These are phyloP conservation scores for Fusarium longipes DNA, from an alignment of 2,329 filamentous ascomycete genomes.

Conservation along the genomic window DNA sequence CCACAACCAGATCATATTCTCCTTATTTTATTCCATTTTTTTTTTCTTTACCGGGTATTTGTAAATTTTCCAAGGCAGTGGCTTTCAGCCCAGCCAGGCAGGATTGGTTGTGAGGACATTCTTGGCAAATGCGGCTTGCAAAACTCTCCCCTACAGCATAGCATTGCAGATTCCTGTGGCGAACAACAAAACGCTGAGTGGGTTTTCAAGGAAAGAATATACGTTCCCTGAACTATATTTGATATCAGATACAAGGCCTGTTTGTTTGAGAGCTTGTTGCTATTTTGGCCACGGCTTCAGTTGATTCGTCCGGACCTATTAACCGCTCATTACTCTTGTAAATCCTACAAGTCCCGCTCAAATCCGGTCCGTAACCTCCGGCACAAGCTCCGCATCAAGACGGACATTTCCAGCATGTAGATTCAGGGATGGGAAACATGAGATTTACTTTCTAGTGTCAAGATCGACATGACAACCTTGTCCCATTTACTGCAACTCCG, in stretches of 20 bases:
- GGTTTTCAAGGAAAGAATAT: neutral
- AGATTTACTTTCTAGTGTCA: constrained; percentile 6
- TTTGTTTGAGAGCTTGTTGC: neutral
- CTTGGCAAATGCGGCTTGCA: constrained; percentile 41
- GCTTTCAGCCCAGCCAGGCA: constrained; percentile 15
- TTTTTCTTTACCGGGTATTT: neutral
- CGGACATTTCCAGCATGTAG: neutral
- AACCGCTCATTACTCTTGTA: constrained; percentile 10
- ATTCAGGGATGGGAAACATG: constrained; percentile 20
- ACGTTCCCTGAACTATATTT: constrained; percentile 13
- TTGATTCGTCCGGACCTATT: constrained; percentile 23
- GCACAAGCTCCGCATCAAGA: constrained; percentile 33
- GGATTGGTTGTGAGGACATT: constrained; percentile 33
- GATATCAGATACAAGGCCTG: too few species aligned
- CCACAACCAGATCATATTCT: constrained; percentile 19
- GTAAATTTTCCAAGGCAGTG: constrained; percentile 23
- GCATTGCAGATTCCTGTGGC: constrained; percentile 26
- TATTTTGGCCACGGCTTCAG: constrained; percentile 19
- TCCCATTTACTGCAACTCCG: constrained; percentile 1
- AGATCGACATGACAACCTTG: neutral
- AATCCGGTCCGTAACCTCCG: constrained; percentile 16
- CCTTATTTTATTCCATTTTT: neutral
- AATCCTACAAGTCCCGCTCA: constrained; percentile 12
- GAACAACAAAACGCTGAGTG: constrained; percentile 36
- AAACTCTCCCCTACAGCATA: constrained; percentile 21